phyloP scores from a whole-genome alignment of 202 grass and related monocot genomes.

The Eragrostis tef region DNA sequence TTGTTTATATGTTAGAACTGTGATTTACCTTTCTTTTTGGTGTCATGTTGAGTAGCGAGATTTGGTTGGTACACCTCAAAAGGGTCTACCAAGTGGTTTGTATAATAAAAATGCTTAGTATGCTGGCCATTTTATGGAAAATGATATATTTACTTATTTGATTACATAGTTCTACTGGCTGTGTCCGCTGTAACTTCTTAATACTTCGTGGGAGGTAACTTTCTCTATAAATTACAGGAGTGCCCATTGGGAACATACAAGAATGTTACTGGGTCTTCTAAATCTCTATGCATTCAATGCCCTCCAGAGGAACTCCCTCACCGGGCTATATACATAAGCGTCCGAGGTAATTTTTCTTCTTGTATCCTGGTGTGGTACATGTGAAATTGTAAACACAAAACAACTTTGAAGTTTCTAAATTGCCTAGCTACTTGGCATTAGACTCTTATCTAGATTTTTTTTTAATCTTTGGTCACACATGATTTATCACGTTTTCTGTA shows the following conservation, averaged over 20 bases:
- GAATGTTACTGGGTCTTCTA: conserved; percentile 92
- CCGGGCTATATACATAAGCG: conserved; percentile 70
- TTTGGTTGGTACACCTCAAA: conserved; percentile 29
- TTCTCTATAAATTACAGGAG: conserved; percentile 71
- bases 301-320: conserved; percentile 75
- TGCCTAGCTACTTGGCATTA: background rate
- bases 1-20: conserved; percentile 39
- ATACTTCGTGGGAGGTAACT: conserved; percentile 30
- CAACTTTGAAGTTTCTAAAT: conserved; percentile 28
- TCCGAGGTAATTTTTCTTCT: conserved; percentile 73
- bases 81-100: background rate
- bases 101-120: conserved; percentile 24
- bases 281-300: conserved; percentile 79
- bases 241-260: conserved; percentile 98
- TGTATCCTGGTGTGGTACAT: conserved; percentile 20
- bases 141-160: conserved; percentile 17
- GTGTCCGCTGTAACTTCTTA: background rate
- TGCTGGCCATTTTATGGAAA: conserved; percentile 25
- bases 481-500: background rate
- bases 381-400: background rate
- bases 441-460: background rate
- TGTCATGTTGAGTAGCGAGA: conserved; percentile 8
- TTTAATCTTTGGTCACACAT: background rate
- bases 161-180: conserved; percentile 10
- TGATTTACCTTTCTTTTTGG: background rate